Percentiles rank a stretch among this genome's conserved stretches.
phyloP scores from a whole-genome alignment of 148 eudicot species.

The Persicaria maculosa region DNA sequence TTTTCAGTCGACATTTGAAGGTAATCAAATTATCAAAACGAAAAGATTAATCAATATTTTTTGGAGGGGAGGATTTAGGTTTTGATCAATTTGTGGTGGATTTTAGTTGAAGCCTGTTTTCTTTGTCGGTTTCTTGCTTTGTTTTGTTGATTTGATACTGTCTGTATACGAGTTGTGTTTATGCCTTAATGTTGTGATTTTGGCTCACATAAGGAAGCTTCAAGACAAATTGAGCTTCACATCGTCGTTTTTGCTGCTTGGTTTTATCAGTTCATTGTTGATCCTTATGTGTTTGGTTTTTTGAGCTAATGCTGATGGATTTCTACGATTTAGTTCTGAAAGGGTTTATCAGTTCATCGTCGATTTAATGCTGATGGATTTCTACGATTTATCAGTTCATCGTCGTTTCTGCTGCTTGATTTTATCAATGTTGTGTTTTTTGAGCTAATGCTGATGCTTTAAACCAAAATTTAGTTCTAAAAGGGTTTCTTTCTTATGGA shows the following conservation, averaged over 20 bases:
- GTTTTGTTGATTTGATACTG: background rate
- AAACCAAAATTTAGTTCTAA: too few relatives aligned
- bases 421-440: too few relatives aligned
- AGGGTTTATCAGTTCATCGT: too few relatives aligned
- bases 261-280: slow-evolving; percentile 1
- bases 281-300: background rate
- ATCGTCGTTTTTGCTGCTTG: background rate
- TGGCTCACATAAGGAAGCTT: background rate
- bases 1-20: background rate
- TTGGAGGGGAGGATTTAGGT: background rate
- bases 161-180: background rate
- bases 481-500: too few relatives aligned
- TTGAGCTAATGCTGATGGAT: background rate
- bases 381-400: too few relatives aligned
- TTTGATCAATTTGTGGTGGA: background rate
- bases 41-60: background rate
- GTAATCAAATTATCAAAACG: background rate
- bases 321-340: background rate
- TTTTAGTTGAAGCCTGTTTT: background rate
- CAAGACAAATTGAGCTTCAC: background rate
- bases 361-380: too few relatives aligned
- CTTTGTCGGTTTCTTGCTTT: background rate
- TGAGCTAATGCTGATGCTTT: too few relatives aligned
- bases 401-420: too few relatives aligned
- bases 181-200: background rate